Evolutionary conservation across 257 asterid species (phyloP), one percentile per base, ranked within the genome.

Genomic region (Penstemon eatonii): DNA sequence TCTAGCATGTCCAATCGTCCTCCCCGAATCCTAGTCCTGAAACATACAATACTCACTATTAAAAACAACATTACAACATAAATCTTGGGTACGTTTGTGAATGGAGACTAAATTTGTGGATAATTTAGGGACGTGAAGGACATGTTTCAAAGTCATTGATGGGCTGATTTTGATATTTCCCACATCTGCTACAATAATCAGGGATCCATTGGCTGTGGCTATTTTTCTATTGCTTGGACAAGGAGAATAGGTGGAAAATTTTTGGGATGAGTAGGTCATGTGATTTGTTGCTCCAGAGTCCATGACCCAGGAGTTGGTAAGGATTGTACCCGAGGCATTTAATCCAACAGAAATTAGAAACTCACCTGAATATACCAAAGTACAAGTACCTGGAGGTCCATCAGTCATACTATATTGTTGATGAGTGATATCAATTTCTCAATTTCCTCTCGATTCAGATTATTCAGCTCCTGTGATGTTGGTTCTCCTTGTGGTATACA

Each of bases 251-350:
- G 58, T 36, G n/a, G 6, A 3, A 4, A 44, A 33, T 7, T n/a
- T 7, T 8, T 47, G 8, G 7, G 59, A 33, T 11, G 44, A 65
- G 8, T 53, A 4, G 15, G 62, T 66, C 61, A 66, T 15, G 41
- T 38, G 61, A 11, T 53, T 8, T 0, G 71, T 66, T 5, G 71
- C 62, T n/a, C 61, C 54, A 12, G 18, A 65, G 8, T 65, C 69
- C 2, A 65, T 11, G 5, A 47, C 10, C 56, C 40, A 63, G 12
- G 43, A 33, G 11, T 56, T 7, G 11, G 5, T 0, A 56, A 56
- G 36, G 40, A 13, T 19, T 4, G 3, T 3, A 7, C 10, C 44
- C 4, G 44, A 56, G 18, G 13, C 18, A 33, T 33, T 56, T 56
- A 56, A 33, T 19, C 44, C 13, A 9, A 7, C 4, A 7, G 15